Percentiles rank a stretch among this genome's conserved stretches.
Conservation (phyloP, 2,329 filamentous ascomycete species). For the Exserohilum rostratum region DNA sequence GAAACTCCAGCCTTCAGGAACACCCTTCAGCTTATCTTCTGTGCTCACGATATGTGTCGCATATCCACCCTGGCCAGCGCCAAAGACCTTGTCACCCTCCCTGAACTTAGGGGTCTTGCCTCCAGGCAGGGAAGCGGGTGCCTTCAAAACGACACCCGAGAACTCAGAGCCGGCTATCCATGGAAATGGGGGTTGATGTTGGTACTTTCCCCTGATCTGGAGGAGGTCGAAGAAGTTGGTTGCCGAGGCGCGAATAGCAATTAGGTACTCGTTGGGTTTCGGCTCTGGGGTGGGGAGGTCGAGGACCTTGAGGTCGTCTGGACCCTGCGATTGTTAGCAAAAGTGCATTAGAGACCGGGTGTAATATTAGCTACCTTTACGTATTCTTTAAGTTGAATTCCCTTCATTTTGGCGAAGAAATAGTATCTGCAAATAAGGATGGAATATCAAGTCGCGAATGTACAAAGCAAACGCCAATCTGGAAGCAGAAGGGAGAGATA, state of each 20-base stretch:
- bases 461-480: neutral
- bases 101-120: conserved; percentile 66
- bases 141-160: conserved; percentile 74
- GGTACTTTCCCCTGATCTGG: conserved; percentile 94
- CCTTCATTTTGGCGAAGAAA: conserved; percentile 64
- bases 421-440: neutral
- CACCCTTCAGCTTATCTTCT: conserved; percentile 71
- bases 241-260: conserved; percentile 83
- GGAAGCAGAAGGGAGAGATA: neutral
- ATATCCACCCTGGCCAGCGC: conserved; percentile 84
- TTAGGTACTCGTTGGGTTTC: conserved; percentile 76
- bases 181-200: conserved; percentile 85
- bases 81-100: conserved; percentile 83
- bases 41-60: conserved; percentile 73
- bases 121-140: conserved; percentile 60
- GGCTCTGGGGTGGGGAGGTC: conserved; percentile 77
- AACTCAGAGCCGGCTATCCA: conserved; percentile 91
- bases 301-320: conserved; percentile 77
- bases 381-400: conserved; percentile 75
- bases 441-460: neutral
- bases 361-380: conserved; percentile 63
- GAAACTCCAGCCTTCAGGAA: conserved; percentile 83
- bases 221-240: conserved; percentile 98
- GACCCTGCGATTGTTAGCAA: conserved; percentile 61
- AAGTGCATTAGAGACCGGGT: conserved; percentile 8